phyloP scores from a whole-genome alignment of 768 basidiomycete genomes.

The Myochromella boudieri region DNA sequence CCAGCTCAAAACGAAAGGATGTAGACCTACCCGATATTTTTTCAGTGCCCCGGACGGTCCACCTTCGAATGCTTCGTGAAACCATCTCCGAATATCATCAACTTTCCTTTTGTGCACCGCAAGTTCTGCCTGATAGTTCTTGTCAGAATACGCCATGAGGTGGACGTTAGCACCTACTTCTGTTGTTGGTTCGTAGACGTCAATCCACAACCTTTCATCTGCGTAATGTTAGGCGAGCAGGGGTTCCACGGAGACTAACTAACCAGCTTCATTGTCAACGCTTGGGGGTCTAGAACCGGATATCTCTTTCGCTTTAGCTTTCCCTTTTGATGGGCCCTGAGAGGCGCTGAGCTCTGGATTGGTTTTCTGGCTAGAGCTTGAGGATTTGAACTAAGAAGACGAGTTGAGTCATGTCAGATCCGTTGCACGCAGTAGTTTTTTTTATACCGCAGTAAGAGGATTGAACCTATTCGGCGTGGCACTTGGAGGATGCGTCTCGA shows the following conservation, averaged over 20 bases:
- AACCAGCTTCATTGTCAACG: constrained; percentile 1
- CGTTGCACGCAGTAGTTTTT: neutral
- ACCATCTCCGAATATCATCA: constrained; percentile 74
- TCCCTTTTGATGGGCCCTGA: constrained; percentile 17
- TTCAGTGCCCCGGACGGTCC: constrained; percentile 60
- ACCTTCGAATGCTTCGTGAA: constrained; percentile 69
- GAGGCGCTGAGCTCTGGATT: neutral
- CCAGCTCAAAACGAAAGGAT: neutral
- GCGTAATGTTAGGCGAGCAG: neutral
- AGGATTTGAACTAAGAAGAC: constrained; percentile 11
- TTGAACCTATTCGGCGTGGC: constrained; percentile 14
- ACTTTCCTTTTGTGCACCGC: constrained; percentile 82
- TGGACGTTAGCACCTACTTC: constrained; percentile 37
- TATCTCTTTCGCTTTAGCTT: constrained; percentile 24
- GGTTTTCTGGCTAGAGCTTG: constrained; percentile 3
- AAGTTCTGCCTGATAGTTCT: constrained; percentile 54
- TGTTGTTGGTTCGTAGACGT: constrained; percentile 59
- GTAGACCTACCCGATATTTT: constrained; percentile 69
- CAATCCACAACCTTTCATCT: constrained; percentile 58
- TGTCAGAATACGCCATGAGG: neutral
- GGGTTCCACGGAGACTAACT: neutral
- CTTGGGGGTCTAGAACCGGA: neutral
- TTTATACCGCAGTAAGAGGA: constrained; percentile 23
- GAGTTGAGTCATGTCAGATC: neutral
- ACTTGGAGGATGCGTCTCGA: constrained; percentile 9